phyloP scores from a whole-genome alignment of 2,329 filamentous ascomycete species.

The Fusarium marasasianum region DNA sequence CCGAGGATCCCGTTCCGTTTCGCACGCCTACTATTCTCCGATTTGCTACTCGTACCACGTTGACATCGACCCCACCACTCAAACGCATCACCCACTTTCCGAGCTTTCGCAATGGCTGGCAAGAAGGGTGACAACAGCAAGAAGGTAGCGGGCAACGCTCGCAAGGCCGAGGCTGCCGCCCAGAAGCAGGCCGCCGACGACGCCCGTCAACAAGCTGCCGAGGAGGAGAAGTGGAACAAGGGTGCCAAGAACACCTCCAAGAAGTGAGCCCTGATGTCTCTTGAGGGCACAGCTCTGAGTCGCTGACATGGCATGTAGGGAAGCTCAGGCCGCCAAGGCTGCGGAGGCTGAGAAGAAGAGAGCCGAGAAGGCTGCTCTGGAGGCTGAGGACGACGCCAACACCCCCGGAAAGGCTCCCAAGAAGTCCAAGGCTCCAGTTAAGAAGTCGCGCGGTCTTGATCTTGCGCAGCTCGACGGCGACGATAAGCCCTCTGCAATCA shows the following conservation, averaged over 20 bases:
- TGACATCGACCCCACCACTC: slow-evolving; percentile 15
- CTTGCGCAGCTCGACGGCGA: slow-evolving; percentile 76
- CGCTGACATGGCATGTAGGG: slow-evolving; percentile 42
- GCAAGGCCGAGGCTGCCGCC: slow-evolving; percentile 89
- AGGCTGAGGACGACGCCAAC: slow-evolving; percentile 82
- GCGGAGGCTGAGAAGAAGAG: slow-evolving; percentile 90
- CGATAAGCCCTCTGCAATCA: slow-evolving; percentile 70
- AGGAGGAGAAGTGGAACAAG: slow-evolving; percentile 83
- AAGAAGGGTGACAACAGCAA: slow-evolving; percentile 87
- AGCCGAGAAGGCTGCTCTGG: slow-evolving; percentile 85
- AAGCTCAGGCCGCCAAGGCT: slow-evolving; percentile 68
- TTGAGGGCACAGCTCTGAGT: neutral
- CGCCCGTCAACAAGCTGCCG: slow-evolving; percentile 70
- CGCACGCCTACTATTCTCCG: slow-evolving; percentile 3
- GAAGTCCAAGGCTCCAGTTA: slow-evolving; percentile 72
- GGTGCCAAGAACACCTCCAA: slow-evolving; percentile 86
- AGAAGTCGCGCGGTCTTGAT: slow-evolving; percentile 78
- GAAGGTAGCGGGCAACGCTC: slow-evolving; percentile 88
- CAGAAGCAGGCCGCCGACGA: slow-evolving; percentile 79
- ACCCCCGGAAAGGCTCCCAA: slow-evolving; percentile 69
- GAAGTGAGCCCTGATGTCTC: slow-evolving; percentile 70
- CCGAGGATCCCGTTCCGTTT: neutral
- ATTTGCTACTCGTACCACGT: slow-evolving; percentile 12
- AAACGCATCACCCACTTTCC: slow-evolving; percentile 19
- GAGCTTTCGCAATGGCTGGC: slow-evolving; percentile 65